Conservation (phyloP, 2,329 filamentous ascomycete species). For the Bipolaris zeicola region DNA sequence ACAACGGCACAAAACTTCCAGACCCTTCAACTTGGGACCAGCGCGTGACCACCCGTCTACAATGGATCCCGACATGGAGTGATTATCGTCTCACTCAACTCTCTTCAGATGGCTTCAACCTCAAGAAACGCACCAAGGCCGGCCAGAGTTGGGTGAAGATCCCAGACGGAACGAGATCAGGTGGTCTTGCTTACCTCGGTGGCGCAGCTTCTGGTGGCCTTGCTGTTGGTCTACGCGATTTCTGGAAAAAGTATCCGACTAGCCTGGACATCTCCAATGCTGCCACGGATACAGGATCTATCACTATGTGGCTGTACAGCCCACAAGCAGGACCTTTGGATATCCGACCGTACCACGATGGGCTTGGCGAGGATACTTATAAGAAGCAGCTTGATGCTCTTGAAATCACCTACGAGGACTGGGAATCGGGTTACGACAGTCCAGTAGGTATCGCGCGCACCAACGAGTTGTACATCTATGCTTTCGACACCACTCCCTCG, state of each 20-base stretch:
- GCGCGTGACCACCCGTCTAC: constrained; percentile 53
- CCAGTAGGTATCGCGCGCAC: constrained; percentile 64
- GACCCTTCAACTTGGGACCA: constrained; percentile 54
- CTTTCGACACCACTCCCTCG: constrained; percentile 60
- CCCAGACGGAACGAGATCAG: constrained; percentile 61
- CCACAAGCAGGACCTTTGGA: constrained; percentile 63
- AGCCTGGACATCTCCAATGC: constrained; percentile 62
- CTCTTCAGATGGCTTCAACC: constrained; percentile 64
- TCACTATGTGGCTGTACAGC: constrained; percentile 67
- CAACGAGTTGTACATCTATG: constrained; percentile 61
- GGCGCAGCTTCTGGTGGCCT: constrained; percentile 63
- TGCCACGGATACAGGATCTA: constrained; percentile 54
- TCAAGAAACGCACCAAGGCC: constrained; percentile 64
- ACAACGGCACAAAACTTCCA: constrained; percentile 54
- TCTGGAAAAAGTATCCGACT: constrained; percentile 68
- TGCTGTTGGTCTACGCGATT: constrained; percentile 63
- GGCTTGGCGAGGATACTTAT: constrained; percentile 62
- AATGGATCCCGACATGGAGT: constrained; percentile 65
- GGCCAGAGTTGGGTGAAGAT: constrained; percentile 65
- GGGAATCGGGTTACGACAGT: constrained; percentile 60
- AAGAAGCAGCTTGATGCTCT: constrained; percentile 64
- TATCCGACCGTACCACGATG: constrained; percentile 63
- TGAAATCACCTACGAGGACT: constrained; percentile 69
- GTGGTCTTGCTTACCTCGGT: constrained; percentile 64
- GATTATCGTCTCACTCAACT: constrained; percentile 64